Base-by-base conservation (phyloP, 805 yeast genomes). In the Spathaspora passalidarum region DNA sequence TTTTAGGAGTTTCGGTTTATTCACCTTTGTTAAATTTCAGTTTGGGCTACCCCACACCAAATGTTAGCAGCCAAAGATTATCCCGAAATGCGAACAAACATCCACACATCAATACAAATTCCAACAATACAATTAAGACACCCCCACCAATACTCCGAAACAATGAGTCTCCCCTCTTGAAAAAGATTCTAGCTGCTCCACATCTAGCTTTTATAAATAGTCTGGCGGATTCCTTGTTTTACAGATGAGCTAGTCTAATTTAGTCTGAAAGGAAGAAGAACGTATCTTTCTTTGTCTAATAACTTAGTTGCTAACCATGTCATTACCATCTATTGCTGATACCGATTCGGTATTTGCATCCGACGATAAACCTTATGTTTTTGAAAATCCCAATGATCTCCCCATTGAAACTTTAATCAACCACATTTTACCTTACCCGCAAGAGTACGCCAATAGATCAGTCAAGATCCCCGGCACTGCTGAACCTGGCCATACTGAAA, bases 401-500 rank as follows among this genome's bases (percentile, higher is more conserved):
- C 49, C 49, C 9, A 17, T 43, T 21, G 47, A 47, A 17, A 43
- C 48, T 13, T 40, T 47, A 29, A 13, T 47, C 25, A 47, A 47
- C 19, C 44, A 47, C 29, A 43, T 41, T 19, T 43, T 47, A 32
- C 50, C 47, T n/a, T 41, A 38, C 13, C 42, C 40, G 1, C 22
- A 13, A 16, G 42, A 47, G 16, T 39, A 18, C 5, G 25, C 34
- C 17, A 19, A 34, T 19, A 40, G 35, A 22, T 29, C 57, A 14
- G 45, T 44, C 6, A 42, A 56, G 22, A 13, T 57, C 16, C 58
- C 59, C 0, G 55, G 60, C 14, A 41, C 61, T 34, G 51, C 35
- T 26, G 43, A 43, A 13, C 52, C 53, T 1, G 73, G 69, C 1
- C 58, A 38, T 46, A 62, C 69, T 2, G 51, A 59, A 3, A 56